A percentile compares a stretch with the other conserved stretches of the same genome.
Evolutionary conservation across 2,329 filamentous ascomycete genomes (phyloP).

Genomic region (Didymella segeticola): DNA sequence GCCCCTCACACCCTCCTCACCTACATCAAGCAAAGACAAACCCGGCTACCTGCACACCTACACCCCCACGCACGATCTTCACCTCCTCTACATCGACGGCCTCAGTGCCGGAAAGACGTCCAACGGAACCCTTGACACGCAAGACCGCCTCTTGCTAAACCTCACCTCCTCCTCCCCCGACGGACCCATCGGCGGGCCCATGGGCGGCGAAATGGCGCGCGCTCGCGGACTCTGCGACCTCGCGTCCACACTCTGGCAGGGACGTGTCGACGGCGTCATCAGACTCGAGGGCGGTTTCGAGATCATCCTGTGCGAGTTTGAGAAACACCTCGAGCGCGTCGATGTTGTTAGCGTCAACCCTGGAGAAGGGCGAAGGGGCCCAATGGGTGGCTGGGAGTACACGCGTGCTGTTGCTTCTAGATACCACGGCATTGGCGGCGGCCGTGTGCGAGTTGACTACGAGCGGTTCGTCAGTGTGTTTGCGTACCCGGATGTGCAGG

Average conservation of each 20-base stretch:
- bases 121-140: constrained; percentile 72
- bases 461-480: constrained; percentile 59
- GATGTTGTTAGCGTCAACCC: constrained; percentile 20
- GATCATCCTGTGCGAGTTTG: constrained; percentile 71
- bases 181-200: constrained; percentile 50
- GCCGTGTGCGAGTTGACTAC: constrained; percentile 56
- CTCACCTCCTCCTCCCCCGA: constrained; percentile 16
- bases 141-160: constrained; percentile 67
- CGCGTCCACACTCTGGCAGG: constrained; percentile 57
- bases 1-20: background rate
- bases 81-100: constrained; percentile 73
- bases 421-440: constrained; percentile 54
- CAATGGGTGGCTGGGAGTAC: constrained; percentile 41
- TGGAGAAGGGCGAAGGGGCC: background rate
- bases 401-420: constrained; percentile 51
- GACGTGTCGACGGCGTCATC: constrained; percentile 66
- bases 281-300: constrained; percentile 76
- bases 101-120: constrained; percentile 70
- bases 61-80: constrained; percentile 62
- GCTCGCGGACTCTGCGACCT: constrained; percentile 64
- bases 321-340: constrained; percentile 41
- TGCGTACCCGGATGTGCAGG: constrained; percentile 47
- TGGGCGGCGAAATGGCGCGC: constrained; percentile 58
- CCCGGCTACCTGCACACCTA: constrained; percentile 73
- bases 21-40: background rate